Conservation (phyloP, 495 filamentous ascomycete species). For the Cercophora sp. region DNA sequence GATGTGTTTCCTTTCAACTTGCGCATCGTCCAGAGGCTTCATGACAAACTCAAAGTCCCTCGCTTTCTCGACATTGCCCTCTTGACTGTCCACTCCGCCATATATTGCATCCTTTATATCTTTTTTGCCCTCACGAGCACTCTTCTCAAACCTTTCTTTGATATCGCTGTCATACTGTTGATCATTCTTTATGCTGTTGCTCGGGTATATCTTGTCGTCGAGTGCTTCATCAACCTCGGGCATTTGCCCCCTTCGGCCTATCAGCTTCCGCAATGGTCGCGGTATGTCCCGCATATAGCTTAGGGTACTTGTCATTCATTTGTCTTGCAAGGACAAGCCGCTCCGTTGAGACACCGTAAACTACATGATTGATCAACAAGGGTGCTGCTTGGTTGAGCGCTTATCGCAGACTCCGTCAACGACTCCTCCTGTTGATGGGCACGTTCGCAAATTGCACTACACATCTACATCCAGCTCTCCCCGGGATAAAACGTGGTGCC, state of each 20-base stretch:
- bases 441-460: too few species aligned
- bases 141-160: neutral
- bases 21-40: neutral
- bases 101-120: neutral
- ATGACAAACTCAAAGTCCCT: neutral
- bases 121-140: too few species aligned
- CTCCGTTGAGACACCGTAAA: too few species aligned
- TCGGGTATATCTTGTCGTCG: constrained; percentile 4
- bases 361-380: too few species aligned
- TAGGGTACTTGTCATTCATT: neutral
- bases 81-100: neutral
- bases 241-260: neutral
- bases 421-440: too few species aligned
- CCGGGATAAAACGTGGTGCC: too few species aligned
- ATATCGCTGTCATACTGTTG: neutral
- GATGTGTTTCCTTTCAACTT: neutral
- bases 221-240: constrained; percentile 1
- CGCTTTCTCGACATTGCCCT: neutral
- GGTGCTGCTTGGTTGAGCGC: too few species aligned
- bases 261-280: neutral
- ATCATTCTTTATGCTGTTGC: neutral
- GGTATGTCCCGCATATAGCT: constrained; percentile 3
- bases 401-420: too few species aligned
- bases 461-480: too few species aligned
- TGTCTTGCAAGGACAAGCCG: too few species aligned